A percentile compares a stretch with the other conserved stretches of the same genome.
phyloP scores from a whole-genome alignment of 2,329 filamentous ascomycete genomes.

The Trichoderma asperellum region DNA sequence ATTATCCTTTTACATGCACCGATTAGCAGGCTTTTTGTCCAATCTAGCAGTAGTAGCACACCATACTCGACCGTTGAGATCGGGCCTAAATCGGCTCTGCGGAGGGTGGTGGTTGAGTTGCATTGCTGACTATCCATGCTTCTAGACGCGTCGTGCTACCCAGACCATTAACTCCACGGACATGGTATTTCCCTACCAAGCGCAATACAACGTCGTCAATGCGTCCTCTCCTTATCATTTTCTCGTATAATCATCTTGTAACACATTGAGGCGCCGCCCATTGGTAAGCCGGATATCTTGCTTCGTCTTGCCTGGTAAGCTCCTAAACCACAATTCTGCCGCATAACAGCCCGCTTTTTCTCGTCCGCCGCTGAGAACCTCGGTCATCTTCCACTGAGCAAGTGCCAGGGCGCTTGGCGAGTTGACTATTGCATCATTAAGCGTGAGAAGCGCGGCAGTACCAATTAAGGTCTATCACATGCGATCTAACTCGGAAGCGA shows the following conservation, averaged over 20 bases:
- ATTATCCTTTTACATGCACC: background rate
- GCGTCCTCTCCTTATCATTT: background rate
- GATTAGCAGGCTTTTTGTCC: background rate
- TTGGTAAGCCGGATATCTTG: background rate
- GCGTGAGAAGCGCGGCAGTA: slow-evolving; percentile 18
- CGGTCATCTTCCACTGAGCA: slow-evolving; percentile 19
- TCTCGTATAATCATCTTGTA: background rate
- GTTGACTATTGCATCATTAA: slow-evolving; percentile 21
- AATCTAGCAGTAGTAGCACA: background rate
- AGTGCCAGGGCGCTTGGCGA: background rate
- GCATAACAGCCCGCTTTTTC: background rate
- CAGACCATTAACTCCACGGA: background rate
- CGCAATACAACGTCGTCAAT: background rate
- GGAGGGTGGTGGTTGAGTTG: background rate
- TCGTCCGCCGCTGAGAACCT: background rate
- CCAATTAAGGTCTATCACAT: slow-evolving; percentile 19
- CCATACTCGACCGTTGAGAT: background rate
- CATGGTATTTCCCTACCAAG: background rate
- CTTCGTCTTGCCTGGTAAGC: slow-evolving; percentile 3
- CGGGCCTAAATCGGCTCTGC: background rate
- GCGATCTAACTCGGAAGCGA: slow-evolving; percentile 16
- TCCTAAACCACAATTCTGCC: background rate
- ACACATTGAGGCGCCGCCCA: background rate
- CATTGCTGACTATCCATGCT: background rate
- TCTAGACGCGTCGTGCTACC: background rate